Evolutionary conservation across 2,329 filamentous ascomycete species (phyloP).

Genomic region (Byssoonygena ceratinophila): DNA sequence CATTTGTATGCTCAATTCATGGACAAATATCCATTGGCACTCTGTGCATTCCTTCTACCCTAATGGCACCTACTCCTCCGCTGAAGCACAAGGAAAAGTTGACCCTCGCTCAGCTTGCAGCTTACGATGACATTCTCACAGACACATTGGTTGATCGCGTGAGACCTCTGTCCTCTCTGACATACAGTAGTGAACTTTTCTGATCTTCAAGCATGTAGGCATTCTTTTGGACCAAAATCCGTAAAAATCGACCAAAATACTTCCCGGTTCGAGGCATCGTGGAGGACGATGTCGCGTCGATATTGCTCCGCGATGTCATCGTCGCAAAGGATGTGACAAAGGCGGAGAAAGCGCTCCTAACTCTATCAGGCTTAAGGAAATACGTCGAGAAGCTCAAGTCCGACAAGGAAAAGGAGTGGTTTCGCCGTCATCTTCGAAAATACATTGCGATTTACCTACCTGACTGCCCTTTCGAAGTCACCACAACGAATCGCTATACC

Average conservation of each 20-base stretch:
- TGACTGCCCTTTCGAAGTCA: conserved; percentile 90
- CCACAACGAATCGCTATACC: conserved; percentile 87
- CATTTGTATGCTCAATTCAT: conserved; percentile 6
- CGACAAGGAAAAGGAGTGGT: conserved; percentile 73
- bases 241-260: conserved; percentile 84
- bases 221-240: conserved; percentile 92
- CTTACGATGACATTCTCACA: conserved; percentile 91
- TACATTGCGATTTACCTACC: conserved; percentile 89
- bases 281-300: conserved; percentile 50
- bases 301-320: conserved; percentile 56
- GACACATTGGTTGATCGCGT: conserved; percentile 94
- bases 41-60: not conserved
- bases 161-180: conserved; percentile 33
- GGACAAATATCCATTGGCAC: conserved; percentile 4
- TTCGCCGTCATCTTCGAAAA: conserved; percentile 70
- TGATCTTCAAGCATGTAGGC: conserved; percentile 39
- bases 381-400: conserved; percentile 59
- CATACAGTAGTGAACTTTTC: not conserved
- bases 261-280: conserved; percentile 70
- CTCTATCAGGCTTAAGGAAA: conserved; percentile 61
- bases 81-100: conserved; percentile 53
- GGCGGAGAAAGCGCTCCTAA: conserved; percentile 63
- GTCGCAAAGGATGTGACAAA: conserved; percentile 59
- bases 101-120: conserved; percentile 75
- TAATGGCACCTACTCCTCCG: conserved; percentile 19